Conservation (phyloP, 805 yeast genomes). For the Cyberlindnera americana region DNA sequence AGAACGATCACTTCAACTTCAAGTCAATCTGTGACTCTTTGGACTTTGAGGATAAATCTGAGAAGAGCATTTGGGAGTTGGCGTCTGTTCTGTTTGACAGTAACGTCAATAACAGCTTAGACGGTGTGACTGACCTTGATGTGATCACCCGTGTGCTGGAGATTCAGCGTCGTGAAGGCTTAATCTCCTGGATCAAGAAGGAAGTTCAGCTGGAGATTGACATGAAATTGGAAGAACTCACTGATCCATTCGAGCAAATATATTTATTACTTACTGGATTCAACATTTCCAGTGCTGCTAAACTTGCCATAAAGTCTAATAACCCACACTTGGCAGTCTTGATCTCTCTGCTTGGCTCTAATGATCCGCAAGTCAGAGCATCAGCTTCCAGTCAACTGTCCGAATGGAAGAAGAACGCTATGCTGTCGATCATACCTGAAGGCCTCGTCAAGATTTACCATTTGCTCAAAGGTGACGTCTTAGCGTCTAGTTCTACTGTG, state of each 20-base stretch:
- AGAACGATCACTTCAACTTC: conserved; percentile 31
- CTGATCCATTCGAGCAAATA: conserved; percentile 47
- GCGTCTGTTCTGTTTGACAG: conserved; percentile 62
- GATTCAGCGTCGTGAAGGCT: conserved; percentile 38
- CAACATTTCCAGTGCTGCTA: conserved; percentile 58
- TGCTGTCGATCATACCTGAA: conserved; percentile 45
- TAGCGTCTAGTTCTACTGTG: conserved; percentile 28
- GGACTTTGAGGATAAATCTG: conserved; percentile 16
- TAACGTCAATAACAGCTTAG: conserved; percentile 19
- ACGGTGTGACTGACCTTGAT: conserved; percentile 21
- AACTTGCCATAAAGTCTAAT: conserved; percentile 52
- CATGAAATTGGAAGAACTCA: conserved; percentile 35
- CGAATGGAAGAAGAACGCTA: conserved; percentile 55
- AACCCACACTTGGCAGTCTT: conserved; percentile 70
- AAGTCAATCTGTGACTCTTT: conserved; percentile 26
- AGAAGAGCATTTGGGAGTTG: conserved; percentile 46
- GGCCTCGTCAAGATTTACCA: conserved; percentile 58
- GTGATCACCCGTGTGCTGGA: conserved; percentile 28
- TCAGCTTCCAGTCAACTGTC: conserved; percentile 61
- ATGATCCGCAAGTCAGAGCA: conserved; percentile 51
- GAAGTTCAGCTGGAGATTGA: conserved; percentile 34
- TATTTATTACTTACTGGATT: conserved; percentile 50
- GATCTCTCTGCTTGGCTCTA: conserved; percentile 68
- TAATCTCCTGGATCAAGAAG: conserved; percentile 56
- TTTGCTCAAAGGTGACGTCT: conserved; percentile 53